Evolutionary conservation across 2,329 filamentous ascomycete species (phyloP), one percentile per base, ranked within the genome.

Genomic region (Hymenoscyphus occultus): DNA sequence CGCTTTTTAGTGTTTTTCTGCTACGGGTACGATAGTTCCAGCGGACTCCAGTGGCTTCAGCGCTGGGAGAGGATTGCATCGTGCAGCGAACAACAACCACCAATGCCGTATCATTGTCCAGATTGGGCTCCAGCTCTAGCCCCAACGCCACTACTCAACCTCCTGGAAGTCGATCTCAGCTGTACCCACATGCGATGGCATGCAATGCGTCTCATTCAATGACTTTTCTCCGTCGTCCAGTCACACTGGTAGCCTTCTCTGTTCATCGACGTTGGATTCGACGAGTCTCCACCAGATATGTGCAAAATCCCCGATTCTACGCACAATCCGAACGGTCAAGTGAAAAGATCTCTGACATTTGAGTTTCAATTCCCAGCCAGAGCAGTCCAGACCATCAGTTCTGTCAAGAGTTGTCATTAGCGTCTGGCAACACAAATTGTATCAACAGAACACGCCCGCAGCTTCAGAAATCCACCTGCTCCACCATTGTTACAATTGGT

Each of bases 71-170:
- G 40, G 59, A 61, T 61, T 61, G 51, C 42, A 61, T 51, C 28
- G 59, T 61, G 59, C 42, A 61, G 16, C n/a, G 28, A 40, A 28
- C 35, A 61, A 61, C 59, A 12, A 12, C 59, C 51, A 32, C 59
- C 45, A 19, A 22, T 19, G 22, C 14, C 45, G 9, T n/a, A 51
- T 22, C 7, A 10, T 10, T 10, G 7, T 51, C 45, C 45, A n/a
- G 12, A 51, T 51, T 51, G 45, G 45, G 45, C 19, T 10, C 45
- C 45, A 51, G 19, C 2, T 3, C 45, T n/a, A 51, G 45, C 19
- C 5, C 45, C 45, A 51, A 10, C 6, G 7, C 45, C 45, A 51
- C 45, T 51, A 51, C 45, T 51, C 7, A 51, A 12, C 45, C 22
- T 51, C 45, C 45, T 51, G 19, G 45, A 19, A 28, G 45, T 51